Conservation (phyloP, 345 rosid genomes). For the Lagerstroemia speciosa region DNA sequence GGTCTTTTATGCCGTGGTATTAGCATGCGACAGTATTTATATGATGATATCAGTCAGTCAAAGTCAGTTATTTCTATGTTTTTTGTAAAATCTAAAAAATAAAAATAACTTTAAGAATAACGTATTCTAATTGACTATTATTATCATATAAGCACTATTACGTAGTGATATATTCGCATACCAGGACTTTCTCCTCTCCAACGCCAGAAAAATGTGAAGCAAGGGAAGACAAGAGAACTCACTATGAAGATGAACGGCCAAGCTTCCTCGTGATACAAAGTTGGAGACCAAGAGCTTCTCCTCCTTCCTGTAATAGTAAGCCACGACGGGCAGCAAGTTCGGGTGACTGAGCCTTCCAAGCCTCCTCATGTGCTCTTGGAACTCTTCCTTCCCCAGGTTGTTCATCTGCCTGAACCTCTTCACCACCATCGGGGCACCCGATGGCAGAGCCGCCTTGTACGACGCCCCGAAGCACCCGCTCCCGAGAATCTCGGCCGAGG, state of each 20-base stretch:
- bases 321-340: slow-evolving; percentile 70
- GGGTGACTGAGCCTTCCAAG: slow-evolving; percentile 62
- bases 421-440: slow-evolving; percentile 60
- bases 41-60: no score
- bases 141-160: no score
- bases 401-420: slow-evolving; percentile 88
- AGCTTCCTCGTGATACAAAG: slow-evolving; percentile 50
- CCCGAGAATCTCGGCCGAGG: slow-evolving; percentile 85
- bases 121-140: no score
- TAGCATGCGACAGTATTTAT: no score
- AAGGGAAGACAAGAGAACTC: slow-evolving; percentile 8
- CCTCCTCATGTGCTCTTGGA: slow-evolving; percentile 77
- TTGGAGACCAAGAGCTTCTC: slow-evolving; percentile 73
- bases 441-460: slow-evolving; percentile 49
- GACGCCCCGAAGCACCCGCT: slow-evolving; percentile 82
- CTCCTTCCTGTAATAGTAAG: slow-evolving; percentile 76
- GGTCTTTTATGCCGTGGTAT: no score
- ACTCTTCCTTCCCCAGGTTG: slow-evolving; percentile 64
- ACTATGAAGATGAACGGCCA: slow-evolving; percentile 86
- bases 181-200: no score
- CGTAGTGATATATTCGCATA: no score
- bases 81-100: no score
- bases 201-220: no score
- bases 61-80: no score
- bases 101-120: no score